A percentile compares a stretch with the other conserved stretches of the same genome.
Evolutionary conservation across 306 rosid species (phyloP).

Genomic region (Fagus crenata): DNA sequence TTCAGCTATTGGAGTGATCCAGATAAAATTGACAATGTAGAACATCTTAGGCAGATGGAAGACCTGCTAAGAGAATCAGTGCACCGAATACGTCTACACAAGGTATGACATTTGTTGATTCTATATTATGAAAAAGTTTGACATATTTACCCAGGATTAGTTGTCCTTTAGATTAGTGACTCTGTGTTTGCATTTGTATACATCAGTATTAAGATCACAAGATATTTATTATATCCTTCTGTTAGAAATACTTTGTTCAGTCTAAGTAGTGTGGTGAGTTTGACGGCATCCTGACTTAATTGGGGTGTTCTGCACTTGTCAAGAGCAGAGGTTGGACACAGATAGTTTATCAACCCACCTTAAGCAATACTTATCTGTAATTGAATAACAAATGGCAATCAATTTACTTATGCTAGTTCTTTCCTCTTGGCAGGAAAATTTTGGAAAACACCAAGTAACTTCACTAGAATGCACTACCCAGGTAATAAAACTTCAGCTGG

Average conservation of each 20-base stretch:
- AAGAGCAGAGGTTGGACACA: background rate
- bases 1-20: conserved; percentile 66
- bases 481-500: conserved; percentile 34
- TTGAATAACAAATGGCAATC: conserved; percentile 4
- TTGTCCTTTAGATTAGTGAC: conserved; percentile 1
- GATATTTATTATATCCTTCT: background rate
- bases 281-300: background rate
- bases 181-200: background rate
- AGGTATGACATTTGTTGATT: conserved; percentile 46
- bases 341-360: background rate
- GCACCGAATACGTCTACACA: conserved; percentile 41
- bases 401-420: conserved; percentile 11
- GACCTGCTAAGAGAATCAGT: conserved; percentile 58
- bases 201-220: background rate
- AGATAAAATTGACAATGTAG: conserved; percentile 55
- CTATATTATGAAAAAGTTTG: background rate
- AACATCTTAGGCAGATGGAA: conserved; percentile 73
- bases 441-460: conserved; percentile 52
- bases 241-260: background rate
- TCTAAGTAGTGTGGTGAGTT: background rate
- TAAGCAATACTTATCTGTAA: conserved; percentile 1
- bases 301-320: background rate
- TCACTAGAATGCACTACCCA: conserved; percentile 55
- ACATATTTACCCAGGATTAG: background rate
- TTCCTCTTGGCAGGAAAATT: conserved; percentile 50